phyloP scores from a whole-genome alignment of 1,284 basidiomycete genomes.

The Xerocomus amazonicus region DNA sequence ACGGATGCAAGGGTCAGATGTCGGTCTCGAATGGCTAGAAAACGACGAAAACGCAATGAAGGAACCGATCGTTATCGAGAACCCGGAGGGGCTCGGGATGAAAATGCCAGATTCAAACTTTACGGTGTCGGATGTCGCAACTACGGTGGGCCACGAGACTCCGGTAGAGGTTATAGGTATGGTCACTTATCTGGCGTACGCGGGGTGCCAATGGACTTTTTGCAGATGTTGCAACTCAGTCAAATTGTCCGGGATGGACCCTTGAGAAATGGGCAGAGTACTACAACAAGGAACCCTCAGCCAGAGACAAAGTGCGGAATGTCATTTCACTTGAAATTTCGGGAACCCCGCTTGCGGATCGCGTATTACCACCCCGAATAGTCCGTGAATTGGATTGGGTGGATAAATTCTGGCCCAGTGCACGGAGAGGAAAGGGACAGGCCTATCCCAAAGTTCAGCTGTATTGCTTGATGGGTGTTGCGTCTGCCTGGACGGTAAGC shows the following conservation, averaged over 20 bases:
- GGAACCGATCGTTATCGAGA: slow-evolving; percentile 74
- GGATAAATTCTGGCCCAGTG: slow-evolving; percentile 88
- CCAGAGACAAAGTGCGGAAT: slow-evolving; percentile 82
- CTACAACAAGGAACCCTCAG: slow-evolving; percentile 59
- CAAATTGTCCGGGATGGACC: slow-evolving; percentile 81
- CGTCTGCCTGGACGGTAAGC: slow-evolving; percentile 85
- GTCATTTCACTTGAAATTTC: slow-evolving; percentile 88
- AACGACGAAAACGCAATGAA: slow-evolving; percentile 64
- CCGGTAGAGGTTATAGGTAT: slow-evolving; percentile 88
- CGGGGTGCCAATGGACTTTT: slow-evolving; percentile 6
- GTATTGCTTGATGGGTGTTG: slow-evolving; percentile 92
- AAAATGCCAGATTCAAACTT: slow-evolving; percentile 72
- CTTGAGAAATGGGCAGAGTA: slow-evolving; percentile 90
- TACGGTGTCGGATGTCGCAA: slow-evolving; percentile 76
- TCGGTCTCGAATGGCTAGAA: slow-evolving; percentile 71
- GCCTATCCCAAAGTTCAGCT: slow-evolving; percentile 92
- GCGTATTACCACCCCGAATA: slow-evolving; percentile 78
- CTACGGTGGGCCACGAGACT: slow-evolving; percentile 72
- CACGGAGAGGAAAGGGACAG: slow-evolving; percentile 68
- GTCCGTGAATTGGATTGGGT: slow-evolving; percentile 96
- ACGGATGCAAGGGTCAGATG: slow-evolving; percentile 61
- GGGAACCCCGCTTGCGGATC: slow-evolving; percentile 69
- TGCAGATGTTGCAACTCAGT: slow-evolving; percentile 80
- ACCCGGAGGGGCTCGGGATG: slow-evolving; percentile 79
- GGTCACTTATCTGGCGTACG: slow-evolving; percentile 13